A percentile compares a stretch with the other conserved stretches of the same genome.
These are phyloP conservation scores for Phytophthora sp. DNA, from an alignment of 352 stramenopile species.

Conservation along the genomic window DNA sequence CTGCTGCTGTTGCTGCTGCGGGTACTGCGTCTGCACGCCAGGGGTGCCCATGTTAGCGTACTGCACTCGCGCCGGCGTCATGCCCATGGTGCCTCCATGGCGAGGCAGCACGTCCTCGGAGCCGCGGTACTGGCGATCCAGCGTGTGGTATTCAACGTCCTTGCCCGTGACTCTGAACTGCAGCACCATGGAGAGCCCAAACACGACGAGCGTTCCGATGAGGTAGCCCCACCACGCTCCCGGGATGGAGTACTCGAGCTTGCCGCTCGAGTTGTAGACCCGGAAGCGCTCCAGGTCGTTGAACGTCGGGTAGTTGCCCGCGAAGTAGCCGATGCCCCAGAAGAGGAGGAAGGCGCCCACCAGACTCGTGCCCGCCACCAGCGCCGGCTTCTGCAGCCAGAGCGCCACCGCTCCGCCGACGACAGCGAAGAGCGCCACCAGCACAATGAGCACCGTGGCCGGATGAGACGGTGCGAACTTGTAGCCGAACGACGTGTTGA, in stretches of 20 bases:
- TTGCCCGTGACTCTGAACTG: constrained; percentile 53
- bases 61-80: constrained; percentile 27
- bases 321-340: constrained; percentile 72
- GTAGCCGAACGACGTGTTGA: constrained; percentile 65
- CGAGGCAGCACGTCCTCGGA: constrained; percentile 18
- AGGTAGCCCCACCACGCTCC: constrained; percentile 71
- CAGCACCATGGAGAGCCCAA: constrained; percentile 48
- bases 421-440: constrained; percentile 52
- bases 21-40: constrained; percentile 19
- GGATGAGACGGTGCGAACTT: constrained; percentile 62
- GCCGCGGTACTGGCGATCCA: constrained; percentile 14
- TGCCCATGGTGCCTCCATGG: constrained; percentile 10
- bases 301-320: constrained; percentile 61
- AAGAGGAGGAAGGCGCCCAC: constrained; percentile 48
- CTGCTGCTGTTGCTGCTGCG: constrained; percentile 13
- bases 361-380: constrained; percentile 57
- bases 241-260: constrained; percentile 48
- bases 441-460: constrained; percentile 55
- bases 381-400: constrained; percentile 62
- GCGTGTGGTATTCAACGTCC: constrained; percentile 44
- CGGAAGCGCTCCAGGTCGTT: constrained; percentile 50
- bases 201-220: constrained; percentile 54
- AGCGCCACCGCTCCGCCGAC: constrained; percentile 47
- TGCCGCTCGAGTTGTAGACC: constrained; percentile 32
- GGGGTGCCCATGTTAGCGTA: constrained; percentile 28